Evolutionary conservation across 1,139 yeast species (phyloP).

Genomic region (Taiozyma sp.): DNA sequence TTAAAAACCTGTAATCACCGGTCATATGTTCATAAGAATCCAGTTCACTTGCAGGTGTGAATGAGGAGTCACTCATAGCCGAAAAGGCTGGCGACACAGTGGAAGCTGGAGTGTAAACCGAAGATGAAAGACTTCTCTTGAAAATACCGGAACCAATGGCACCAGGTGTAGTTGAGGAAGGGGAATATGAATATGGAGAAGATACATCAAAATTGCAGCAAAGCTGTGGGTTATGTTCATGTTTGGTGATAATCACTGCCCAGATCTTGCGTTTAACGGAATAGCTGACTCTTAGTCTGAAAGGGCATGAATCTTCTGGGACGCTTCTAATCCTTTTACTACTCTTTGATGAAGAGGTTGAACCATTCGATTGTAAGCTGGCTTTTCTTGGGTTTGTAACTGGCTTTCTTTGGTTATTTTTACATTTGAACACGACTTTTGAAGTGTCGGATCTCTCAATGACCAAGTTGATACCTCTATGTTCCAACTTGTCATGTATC

Average conservation of each 20-base stretch:
- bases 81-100: constrained; percentile 20
- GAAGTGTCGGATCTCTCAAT: constrained; percentile 66
- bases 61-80: constrained; percentile 7
- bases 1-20: neutral
- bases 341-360: neutral
- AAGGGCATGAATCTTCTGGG: constrained; percentile 47
- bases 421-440: constrained; percentile 68
- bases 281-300: constrained; percentile 62
- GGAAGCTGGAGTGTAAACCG: constrained; percentile 19
- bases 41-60: constrained; percentile 19
- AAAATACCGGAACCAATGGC: constrained; percentile 1
- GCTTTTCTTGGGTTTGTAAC: constrained; percentile 10
- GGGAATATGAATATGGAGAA: constrained; percentile 5
- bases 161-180: constrained; percentile 8
- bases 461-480: constrained; percentile 54
- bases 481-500: constrained; percentile 44
- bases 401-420: constrained; percentile 31
- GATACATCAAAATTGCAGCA: constrained; percentile 22
- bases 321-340: constrained; percentile 17
- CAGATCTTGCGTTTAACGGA: constrained; percentile 50
- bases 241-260: constrained; percentile 40
- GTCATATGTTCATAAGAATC: constrained; percentile 5
- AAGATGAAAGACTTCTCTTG: constrained; percentile 16
- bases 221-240: constrained; percentile 21
- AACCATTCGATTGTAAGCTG: constrained; percentile 1